These are phyloP conservation scores for Ascosphaera pollenicola DNA, from an alignment of 2,329 filamentous ascomycete species.

Conservation along the genomic window DNA sequence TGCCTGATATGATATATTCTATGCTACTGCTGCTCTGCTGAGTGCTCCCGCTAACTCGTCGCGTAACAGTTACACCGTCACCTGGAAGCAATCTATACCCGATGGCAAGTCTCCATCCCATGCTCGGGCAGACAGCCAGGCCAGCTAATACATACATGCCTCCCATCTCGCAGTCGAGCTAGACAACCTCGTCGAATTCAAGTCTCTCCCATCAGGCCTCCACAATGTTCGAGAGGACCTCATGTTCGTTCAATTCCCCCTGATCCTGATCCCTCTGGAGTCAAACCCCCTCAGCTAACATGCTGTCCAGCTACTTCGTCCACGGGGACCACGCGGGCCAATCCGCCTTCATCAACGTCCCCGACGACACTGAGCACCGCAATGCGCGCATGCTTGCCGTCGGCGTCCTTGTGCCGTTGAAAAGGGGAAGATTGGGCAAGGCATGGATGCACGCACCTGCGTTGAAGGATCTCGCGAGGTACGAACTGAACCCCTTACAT, in stretches of 20 bases:
- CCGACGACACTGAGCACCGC: constrained; percentile 55
- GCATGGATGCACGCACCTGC: constrained; percentile 70
- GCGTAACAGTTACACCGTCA: constrained; percentile 47
- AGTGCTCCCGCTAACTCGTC: no score
- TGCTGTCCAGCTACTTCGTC: constrained; percentile 60
- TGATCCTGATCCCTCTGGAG: not conserved
- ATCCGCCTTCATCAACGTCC: constrained; percentile 73
- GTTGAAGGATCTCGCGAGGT: constrained; percentile 54
- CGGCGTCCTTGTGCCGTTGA: constrained; percentile 67
- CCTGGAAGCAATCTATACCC: constrained; percentile 56
- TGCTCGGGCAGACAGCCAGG: no score
- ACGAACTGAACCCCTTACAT: constrained; percentile 8
- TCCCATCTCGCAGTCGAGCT: constrained; percentile 29
- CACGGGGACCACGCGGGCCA: constrained; percentile 62
- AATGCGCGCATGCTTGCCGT: constrained; percentile 88
- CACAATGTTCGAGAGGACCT: constrained; percentile 77
- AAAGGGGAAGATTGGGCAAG: constrained; percentile 63
- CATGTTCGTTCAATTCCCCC: constrained; percentile 20
- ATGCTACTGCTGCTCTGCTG: no score
- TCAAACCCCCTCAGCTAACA: not conserved
- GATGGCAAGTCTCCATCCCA: constrained; percentile 30
- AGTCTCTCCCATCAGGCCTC: constrained; percentile 78
- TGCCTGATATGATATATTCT: no score
- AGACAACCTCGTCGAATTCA: constrained; percentile 83
- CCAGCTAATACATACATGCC: no score